Percentiles rank a stretch among this genome's conserved stretches.
These are phyloP conservation scores for Penicillium aurantiogriseum DNA, from an alignment of 2,329 filamentous ascomycete genomes.

Conservation along the genomic window DNA sequence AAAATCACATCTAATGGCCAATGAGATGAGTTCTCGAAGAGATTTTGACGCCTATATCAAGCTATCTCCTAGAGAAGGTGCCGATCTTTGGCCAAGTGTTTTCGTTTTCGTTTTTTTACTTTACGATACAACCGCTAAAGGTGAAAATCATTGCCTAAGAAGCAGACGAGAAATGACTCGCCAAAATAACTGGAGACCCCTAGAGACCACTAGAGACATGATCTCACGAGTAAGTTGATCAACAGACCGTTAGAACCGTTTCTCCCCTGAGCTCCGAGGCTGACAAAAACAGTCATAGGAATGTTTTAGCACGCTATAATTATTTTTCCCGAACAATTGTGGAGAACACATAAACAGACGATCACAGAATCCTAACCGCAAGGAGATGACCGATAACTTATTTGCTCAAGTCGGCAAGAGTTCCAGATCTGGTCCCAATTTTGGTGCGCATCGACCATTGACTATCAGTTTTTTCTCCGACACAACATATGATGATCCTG, in stretches of 20 bases:
- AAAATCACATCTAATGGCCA: background rate
- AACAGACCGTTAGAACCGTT: conserved; percentile 24
- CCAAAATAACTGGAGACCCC: conserved; percentile 3
- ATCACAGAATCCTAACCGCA: conserved; percentile 29
- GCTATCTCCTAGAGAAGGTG: background rate
- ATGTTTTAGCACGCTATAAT: background rate
- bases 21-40: background rate
- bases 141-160: conserved; percentile 1
- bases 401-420: conserved; percentile 29
- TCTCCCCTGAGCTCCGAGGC: conserved; percentile 12
- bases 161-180: background rate
- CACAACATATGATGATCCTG: background rate
- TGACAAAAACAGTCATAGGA: conserved; percentile 9
- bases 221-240: conserved; percentile 3
- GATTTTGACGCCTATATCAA: background rate
- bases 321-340: conserved; percentile 7
- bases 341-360: conserved; percentile 25
- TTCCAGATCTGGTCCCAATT: conserved; percentile 31
- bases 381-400: conserved; percentile 24
- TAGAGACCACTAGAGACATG: conserved; percentile 7
- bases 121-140: background rate
- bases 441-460: conserved; percentile 9
- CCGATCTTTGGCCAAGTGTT: background rate
- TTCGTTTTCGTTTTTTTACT: background rate
- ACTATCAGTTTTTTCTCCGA: background rate